Percentiles rank a stretch among this genome's conserved stretches.
Evolutionary conservation across 805 yeast species (phyloP).

Genomic region (Yamadazyma sp.): DNA sequence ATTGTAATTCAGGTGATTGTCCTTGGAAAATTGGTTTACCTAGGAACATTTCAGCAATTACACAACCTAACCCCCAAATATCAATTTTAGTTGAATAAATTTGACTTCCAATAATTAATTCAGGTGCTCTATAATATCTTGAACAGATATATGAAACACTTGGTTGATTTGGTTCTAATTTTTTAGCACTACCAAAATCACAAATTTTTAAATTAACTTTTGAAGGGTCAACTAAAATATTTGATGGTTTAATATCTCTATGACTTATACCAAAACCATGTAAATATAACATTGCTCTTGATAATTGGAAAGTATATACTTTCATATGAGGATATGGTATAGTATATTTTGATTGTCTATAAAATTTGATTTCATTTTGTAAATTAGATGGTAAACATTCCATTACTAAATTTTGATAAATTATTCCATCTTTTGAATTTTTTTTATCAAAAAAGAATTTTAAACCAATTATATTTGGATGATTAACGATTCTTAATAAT

Average conservation of each 20-base stretch:
- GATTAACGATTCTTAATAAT: slow-evolving; percentile 68
- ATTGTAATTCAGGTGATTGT: slow-evolving; percentile 79
- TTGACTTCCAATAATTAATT: slow-evolving; percentile 86
- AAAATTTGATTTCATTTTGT: slow-evolving; percentile 71
- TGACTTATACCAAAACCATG: slow-evolving; percentile 81
- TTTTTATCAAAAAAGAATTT: slow-evolving; percentile 70
- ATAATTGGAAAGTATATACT: slow-evolving; percentile 73
- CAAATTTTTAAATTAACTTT: slow-evolving; percentile 69
- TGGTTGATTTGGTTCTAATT: slow-evolving; percentile 74
- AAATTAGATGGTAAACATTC: slow-evolving; percentile 82
- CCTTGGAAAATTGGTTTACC: slow-evolving; percentile 97
- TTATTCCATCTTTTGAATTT: slow-evolving; percentile 55
- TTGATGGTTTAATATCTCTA: slow-evolving; percentile 82
- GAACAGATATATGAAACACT: slow-evolving; percentile 95
- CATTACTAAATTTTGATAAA: slow-evolving; percentile 82
- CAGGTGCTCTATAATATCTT: slow-evolving; percentile 95
- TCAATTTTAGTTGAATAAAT: slow-evolving; percentile 88
- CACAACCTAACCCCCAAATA: slow-evolving; percentile 98
- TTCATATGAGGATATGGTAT: slow-evolving; percentile 73
- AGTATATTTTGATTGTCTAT: slow-evolving; percentile 55
- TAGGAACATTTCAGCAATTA: slow-evolving; percentile 86
- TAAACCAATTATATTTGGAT: slow-evolving; percentile 73
- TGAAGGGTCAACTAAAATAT: slow-evolving; percentile 71
- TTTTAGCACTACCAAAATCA: slow-evolving; percentile 84
- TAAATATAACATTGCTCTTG: slow-evolving; percentile 78